Evolutionary conservation across 371 early-diverging fungal species (phyloP).

Genomic region (Rhizopus arrhizus): DNA sequence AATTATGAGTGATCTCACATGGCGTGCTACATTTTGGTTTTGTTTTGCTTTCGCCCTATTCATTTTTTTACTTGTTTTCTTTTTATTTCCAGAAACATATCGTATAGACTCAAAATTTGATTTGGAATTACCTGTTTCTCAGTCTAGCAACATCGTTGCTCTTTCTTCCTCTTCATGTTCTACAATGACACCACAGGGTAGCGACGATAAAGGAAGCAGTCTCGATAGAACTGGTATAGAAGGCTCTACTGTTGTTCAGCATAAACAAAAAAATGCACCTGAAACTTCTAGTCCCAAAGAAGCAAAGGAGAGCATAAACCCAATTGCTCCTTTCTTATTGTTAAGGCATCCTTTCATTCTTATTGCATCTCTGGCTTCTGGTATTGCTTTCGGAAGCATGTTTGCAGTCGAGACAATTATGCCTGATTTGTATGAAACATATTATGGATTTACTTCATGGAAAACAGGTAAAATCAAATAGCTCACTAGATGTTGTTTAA

Average conservation of each 20-base stretch:
- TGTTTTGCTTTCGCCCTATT: constrained; percentile 62
- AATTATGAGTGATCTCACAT: constrained; percentile 49
- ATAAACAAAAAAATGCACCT: not conserved
- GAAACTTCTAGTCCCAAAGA: not conserved
- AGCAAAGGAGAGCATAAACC: constrained; percentile 24
- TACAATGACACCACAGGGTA: no score
- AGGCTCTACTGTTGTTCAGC: not conserved
- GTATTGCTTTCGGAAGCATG: constrained; percentile 34
- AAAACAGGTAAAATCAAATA: constrained; percentile 35
- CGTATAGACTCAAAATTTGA: constrained; percentile 46
- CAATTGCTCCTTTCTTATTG: constrained; percentile 22
- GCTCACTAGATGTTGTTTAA: not conserved
- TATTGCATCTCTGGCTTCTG: constrained; percentile 23
- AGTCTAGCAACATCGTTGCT: no score
- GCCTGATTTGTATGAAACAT: constrained; percentile 33
- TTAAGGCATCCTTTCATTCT: constrained; percentile 13
- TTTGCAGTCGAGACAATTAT: constrained; percentile 53
- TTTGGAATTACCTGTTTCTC: no score
- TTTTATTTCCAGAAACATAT: constrained; percentile 75
- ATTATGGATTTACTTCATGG: constrained; percentile 49
- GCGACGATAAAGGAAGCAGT: no score
- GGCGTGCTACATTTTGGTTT: constrained; percentile 71
- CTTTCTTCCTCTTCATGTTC: no score
- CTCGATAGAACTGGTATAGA: not conserved
- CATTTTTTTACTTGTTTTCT: constrained; percentile 54